Base-by-base conservation (phyloP, 805 yeast species). In the Saturnispora gosingensis region DNA sequence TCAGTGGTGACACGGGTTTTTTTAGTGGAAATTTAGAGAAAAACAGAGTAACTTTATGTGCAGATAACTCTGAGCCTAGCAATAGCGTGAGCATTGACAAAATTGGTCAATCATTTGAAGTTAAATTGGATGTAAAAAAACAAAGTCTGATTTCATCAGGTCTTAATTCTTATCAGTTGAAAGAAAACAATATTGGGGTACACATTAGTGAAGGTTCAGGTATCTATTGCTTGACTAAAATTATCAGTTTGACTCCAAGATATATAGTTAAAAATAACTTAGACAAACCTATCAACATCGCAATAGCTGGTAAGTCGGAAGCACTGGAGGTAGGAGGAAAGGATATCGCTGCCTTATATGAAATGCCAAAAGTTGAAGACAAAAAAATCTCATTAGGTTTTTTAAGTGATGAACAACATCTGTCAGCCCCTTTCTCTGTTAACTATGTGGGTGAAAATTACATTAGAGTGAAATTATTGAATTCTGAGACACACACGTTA, bases 351-450 rank as follows among this genome's bases (percentile, higher is more conserved):
- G 89, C 96, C 0, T 64, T 88, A 18, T 85, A 84, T 62, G 81
- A 77, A 25, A 69, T 89, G 67, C 77, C 83, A 22, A 70, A 80
- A 20, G 66, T 72, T 3, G 72, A 74, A 1, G 71, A 74, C 45
- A 87, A 85, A 59, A 86, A 84, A 58, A 61, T 89, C 32, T 66
- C 76, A 58, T 57, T 86, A 20, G 78, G 83, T 48, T 80, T 82
- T 53, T 64, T 77, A 6, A 83, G 82, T 5, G 68, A 76, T 5
- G 72, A 75, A 8, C 70, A 82, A 1, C 72, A 76, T 30, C 88
- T 96, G 95, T 86, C 97, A 0, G 82, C 97, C 0, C 95, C 98
- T 1, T 88, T 95, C 63, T 75, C 76, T 18, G 78, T 93, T 57
- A 80, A 83, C 49, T 96, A 91, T 60, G 76, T 89, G 45, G 99